These are phyloP conservation scores for Mesotaenium endlicherianum DNA, from an alignment of 139 green algal species.

Conservation along the genomic window DNA sequence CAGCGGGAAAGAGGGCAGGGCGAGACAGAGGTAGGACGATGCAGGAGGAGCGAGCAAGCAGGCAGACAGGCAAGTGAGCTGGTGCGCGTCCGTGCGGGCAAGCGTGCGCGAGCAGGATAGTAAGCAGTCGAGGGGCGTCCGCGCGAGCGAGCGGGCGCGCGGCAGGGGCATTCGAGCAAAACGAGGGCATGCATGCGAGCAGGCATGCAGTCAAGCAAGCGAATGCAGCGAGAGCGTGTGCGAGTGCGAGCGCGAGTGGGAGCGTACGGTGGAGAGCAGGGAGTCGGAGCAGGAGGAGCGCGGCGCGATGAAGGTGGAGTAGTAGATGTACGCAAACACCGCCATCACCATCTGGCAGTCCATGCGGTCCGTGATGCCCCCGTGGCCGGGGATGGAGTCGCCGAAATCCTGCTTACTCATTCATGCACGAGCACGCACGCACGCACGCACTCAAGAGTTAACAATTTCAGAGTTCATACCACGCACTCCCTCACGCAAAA, in stretches of 20 bases:
- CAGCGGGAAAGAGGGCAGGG: not conserved
- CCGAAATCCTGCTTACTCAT: constrained; percentile 82
- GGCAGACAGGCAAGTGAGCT: not conserved
- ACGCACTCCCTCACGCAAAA: too few species aligned
- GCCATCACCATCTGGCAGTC: constrained; percentile 98
- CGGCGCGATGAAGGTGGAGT: constrained; percentile 70
- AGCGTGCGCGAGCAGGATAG: not conserved
- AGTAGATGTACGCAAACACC: constrained; percentile 93
- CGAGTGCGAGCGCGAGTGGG: not conserved
- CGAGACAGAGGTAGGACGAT: not conserved
- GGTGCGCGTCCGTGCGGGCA: not conserved
- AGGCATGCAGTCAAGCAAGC: not conserved
- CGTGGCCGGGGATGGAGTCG: constrained; percentile 94
- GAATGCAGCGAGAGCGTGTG: not conserved
- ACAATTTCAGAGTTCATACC: too few species aligned
- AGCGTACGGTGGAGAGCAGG: constrained; percentile 35
- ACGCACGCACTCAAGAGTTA: too few species aligned
- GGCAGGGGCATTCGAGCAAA: not conserved
- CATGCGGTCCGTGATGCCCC: constrained; percentile 96
- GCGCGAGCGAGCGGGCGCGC: not conserved
- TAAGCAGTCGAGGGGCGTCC: not conserved
- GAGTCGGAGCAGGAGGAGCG: constrained; percentile 13
- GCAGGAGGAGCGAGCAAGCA: not conserved
- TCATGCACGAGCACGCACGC: not conserved
- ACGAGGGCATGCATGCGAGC: not conserved